Conservation (phyloP, 2,329 filamentous ascomycete genomes). For the Phoma sp. region DNA sequence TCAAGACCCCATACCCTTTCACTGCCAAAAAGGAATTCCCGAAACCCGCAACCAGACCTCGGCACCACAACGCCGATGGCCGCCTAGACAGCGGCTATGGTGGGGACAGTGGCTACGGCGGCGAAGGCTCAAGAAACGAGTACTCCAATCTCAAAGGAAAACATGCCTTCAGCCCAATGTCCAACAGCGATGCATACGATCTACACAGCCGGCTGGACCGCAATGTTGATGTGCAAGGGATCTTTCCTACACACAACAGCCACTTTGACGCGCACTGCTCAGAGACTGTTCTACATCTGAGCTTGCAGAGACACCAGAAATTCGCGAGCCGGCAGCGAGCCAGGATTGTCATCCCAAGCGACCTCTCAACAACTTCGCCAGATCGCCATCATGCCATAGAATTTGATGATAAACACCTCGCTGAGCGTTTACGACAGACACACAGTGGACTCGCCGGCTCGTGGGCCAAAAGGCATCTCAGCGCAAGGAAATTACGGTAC, state of each 20-base stretch:
- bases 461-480: conserved; percentile 28
- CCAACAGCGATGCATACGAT: conserved; percentile 21
- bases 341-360: conserved; percentile 12
- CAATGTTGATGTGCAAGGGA: conserved; percentile 30
- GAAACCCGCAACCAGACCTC: conserved; percentile 26
- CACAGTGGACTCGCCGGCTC: conserved; percentile 30
- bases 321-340: background rate
- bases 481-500: conserved; percentile 25
- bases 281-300: conserved; percentile 26
- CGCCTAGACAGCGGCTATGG: conserved; percentile 9
- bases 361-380: conserved; percentile 22
- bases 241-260: conserved; percentile 9
- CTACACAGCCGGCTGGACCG: conserved; percentile 25
- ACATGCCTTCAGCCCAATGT: conserved; percentile 28
- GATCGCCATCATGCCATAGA: conserved; percentile 21
- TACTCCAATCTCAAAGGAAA: conserved; percentile 30
- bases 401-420: conserved; percentile 40
- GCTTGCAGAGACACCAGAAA: conserved; percentile 10
- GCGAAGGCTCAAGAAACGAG: conserved; percentile 8
- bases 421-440: conserved; percentile 20
- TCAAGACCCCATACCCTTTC: conserved; percentile 38
- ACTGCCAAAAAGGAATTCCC: conserved; percentile 36
- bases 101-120: conserved; percentile 10
- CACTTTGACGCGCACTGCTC: conserved; percentile 3
- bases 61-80: conserved; percentile 15